Conservation (phyloP, 495 filamentous ascomycete species). For the Umbilicaria muhlenbergii region DNA sequence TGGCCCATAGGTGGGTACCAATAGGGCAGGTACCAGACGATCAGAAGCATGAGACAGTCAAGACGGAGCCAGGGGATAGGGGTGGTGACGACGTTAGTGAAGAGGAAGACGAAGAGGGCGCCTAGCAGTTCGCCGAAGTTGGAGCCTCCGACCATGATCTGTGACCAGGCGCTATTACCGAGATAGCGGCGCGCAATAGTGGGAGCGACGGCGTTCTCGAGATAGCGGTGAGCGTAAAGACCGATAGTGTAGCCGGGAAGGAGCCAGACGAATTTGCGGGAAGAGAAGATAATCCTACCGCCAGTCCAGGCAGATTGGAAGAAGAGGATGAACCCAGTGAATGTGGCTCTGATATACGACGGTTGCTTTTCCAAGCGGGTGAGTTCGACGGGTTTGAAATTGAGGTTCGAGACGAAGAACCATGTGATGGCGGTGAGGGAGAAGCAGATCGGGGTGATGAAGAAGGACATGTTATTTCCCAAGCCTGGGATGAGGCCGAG, state of each 20-base stretch:
- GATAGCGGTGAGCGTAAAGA: slow-evolving; percentile 28
- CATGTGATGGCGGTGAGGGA: slow-evolving; percentile 17
- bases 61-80: slow-evolving; percentile 29
- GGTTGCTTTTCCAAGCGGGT: slow-evolving; percentile 3
- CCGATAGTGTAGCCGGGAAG: slow-evolving; percentile 27
- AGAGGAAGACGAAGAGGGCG: slow-evolving; percentile 25
- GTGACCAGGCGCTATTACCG: slow-evolving; percentile 24
- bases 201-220: slow-evolving; percentile 27
- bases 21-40: slow-evolving; percentile 27
- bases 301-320: slow-evolving; percentile 23
- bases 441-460: slow-evolving; percentile 28
- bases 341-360: slow-evolving; percentile 14
- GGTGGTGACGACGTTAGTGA: slow-evolving; percentile 23
- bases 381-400: slow-evolving; percentile 11
- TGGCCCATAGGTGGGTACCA: slow-evolving; percentile 13
- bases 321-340: slow-evolving; percentile 20
- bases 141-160: slow-evolving; percentile 29
- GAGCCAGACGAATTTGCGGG: slow-evolving; percentile 30
- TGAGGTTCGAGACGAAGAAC: slow-evolving; percentile 23
- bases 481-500: slow-evolving; percentile 24
- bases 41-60: slow-evolving; percentile 22
- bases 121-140: slow-evolving; percentile 30
- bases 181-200: slow-evolving; percentile 24
- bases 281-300: slow-evolving; percentile 23
- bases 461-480: slow-evolving; percentile 30